Conservation (phyloP, 1,139 yeast genomes). For the Suhomyces coccinellae region DNA sequence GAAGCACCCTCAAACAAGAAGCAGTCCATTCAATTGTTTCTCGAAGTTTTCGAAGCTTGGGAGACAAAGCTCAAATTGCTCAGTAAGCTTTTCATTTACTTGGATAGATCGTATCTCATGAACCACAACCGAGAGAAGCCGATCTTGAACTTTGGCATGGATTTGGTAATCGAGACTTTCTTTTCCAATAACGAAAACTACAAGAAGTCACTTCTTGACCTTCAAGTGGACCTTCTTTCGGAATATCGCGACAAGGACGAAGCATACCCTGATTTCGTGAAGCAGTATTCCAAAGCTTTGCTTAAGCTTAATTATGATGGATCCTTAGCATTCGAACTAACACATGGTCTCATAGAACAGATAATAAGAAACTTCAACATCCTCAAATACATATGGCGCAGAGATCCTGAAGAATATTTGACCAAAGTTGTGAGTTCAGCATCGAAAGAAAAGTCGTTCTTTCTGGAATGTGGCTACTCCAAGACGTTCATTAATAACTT, state of each 20-base stretch:
- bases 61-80: slow-evolving; percentile 25
- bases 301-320: slow-evolving; percentile 24
- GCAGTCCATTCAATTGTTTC: not conserved
- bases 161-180: slow-evolving; percentile 21
- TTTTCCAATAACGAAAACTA: slow-evolving; percentile 13
- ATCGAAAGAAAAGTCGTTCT: slow-evolving; percentile 17
- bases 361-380: slow-evolving; percentile 20
- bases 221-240: not conserved
- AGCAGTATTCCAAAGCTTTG: slow-evolving; percentile 21
- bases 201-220: not conserved
- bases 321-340: slow-evolving; percentile 13
- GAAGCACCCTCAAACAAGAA: not conserved
- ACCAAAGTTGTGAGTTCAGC: slow-evolving; percentile 15
- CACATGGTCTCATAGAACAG: slow-evolving; percentile 19
- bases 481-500: slow-evolving; percentile 23
- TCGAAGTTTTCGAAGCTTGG: slow-evolving; percentile 28
- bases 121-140: slow-evolving; percentile 31
- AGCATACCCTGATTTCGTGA: slow-evolving; percentile 11
- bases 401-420: slow-evolving; percentile 23
- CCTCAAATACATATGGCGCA: slow-evolving; percentile 22
- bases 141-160: slow-evolving; percentile 28
- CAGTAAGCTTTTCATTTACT: slow-evolving; percentile 34
- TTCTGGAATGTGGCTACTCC: slow-evolving; percentile 25
- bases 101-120: slow-evolving; percentile 37
- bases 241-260: slow-evolving; percentile 1